These are phyloP conservation scores for Pleurotus salmoneostramineus DNA, from an alignment of 768 basidiomycete genomes.

Conservation along the genomic window DNA sequence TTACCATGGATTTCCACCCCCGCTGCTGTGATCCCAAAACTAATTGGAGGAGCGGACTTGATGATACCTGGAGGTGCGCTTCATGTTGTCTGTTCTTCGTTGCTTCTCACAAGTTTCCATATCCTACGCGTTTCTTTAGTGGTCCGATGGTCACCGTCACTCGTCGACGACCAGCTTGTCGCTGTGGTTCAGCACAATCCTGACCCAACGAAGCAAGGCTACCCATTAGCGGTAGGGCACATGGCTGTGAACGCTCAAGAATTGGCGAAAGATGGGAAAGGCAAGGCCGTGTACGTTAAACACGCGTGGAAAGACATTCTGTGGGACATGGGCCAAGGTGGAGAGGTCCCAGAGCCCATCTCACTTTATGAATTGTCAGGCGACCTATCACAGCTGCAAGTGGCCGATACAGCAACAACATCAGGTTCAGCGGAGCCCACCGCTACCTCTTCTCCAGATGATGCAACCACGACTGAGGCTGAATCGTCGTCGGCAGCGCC, in stretches of 20 bases:
- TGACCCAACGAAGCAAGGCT: slow-evolving; percentile 32
- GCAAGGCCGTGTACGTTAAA: slow-evolving; percentile 70
- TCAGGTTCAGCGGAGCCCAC: slow-evolving; percentile 7
- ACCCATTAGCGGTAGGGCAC: slow-evolving; percentile 73
- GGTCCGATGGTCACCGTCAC: slow-evolving; percentile 42
- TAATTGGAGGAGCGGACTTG: slow-evolving; percentile 79
- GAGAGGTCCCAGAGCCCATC: slow-evolving; percentile 45
- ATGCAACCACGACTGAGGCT: not conserved
- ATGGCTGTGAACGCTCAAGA: slow-evolving; percentile 56
- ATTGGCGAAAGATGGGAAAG: slow-evolving; percentile 48
- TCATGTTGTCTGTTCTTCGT: not conserved
- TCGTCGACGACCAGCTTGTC: slow-evolving; percentile 52
- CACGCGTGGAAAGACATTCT: slow-evolving; percentile 78
- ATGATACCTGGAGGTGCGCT: slow-evolving; percentile 83
- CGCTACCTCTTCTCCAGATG: not conserved
- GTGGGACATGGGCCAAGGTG: slow-evolving; percentile 69
- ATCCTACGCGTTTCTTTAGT: slow-evolving; percentile 33
- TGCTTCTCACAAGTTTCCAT: not conserved
- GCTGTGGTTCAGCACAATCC: slow-evolving; percentile 49
- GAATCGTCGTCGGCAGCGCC: not conserved
- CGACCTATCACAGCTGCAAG: slow-evolving; percentile 13
- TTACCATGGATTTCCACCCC: slow-evolving; percentile 74
- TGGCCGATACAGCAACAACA: slow-evolving; percentile 10
- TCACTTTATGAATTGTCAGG: not conserved
- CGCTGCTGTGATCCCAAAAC: slow-evolving; percentile 61